A percentile compares a stretch with the other conserved stretches of the same genome.
Conservation (phyloP, 805 yeast species). For the Metschnikowia dekortorum region DNA sequence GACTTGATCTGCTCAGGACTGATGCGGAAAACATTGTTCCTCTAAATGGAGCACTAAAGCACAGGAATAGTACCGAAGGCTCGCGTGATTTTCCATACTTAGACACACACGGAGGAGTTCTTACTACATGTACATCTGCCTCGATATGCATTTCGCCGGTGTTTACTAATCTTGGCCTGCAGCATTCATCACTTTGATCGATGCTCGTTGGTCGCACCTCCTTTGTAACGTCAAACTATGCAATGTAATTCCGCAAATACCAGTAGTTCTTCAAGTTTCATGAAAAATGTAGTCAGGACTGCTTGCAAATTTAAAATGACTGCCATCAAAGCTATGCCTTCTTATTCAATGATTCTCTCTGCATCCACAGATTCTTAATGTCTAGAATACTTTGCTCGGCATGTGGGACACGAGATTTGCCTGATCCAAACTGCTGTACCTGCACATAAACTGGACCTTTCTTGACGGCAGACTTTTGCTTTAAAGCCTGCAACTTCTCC, state of each 20-base stretch:
- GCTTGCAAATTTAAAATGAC: neutral
- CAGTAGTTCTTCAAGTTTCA: neutral
- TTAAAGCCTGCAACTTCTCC: conserved; percentile 29
- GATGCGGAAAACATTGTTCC: neutral
- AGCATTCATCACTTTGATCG: neutral
- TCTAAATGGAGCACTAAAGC: neutral
- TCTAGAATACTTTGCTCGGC: conserved; percentile 31
- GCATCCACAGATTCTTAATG: conserved; percentile 36
- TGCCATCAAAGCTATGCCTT: conserved; percentile 16
- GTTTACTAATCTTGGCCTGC: conserved; percentile 1
- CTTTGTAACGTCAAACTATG: neutral
- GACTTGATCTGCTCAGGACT: neutral
- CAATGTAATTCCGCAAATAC: neutral
- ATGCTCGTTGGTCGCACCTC: neutral
- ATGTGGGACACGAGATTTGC: conserved; percentile 30
- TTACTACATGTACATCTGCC: neutral
- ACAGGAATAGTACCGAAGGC: neutral
- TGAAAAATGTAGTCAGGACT: neutral
- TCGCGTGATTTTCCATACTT: too few species aligned
- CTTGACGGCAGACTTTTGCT: conserved; percentile 23
- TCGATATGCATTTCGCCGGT: neutral
- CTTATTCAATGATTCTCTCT: conserved; percentile 34
- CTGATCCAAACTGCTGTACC: conserved; percentile 23
- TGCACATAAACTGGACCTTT: conserved; percentile 41
- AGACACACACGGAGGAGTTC: neutral